Evolutionary conservation across 1,284 basidiomycete species (phyloP), one percentile per base, ranked within the genome.

Genomic region (Calocybe gambosa): DNA sequence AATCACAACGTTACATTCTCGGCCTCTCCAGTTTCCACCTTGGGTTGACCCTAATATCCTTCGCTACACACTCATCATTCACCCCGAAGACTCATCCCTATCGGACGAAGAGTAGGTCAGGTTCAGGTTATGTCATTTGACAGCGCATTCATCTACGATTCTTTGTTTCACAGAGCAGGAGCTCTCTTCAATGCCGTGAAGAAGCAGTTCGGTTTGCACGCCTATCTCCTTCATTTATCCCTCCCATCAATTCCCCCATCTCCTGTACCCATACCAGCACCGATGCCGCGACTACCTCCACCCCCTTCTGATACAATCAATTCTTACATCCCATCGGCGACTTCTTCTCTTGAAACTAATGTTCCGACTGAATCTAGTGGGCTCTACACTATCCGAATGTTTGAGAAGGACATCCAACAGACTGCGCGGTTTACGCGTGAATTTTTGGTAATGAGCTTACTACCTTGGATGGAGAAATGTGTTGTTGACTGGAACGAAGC

Each of bases 381-480:
- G 16, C 54, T 70, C n/a, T 74, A 75, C 53, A 72, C 72, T 2
- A 58, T 85, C 31, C 71, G 70, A 31, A 67, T 96, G 61, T 74
- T 74, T 5, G 81, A 89, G 49, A 74, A 75, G 39, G 94, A 98
- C 63, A 87, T 93, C 8, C 79, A 87, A 50, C 78, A 83, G 50
- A 80, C 89, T 19, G 84, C 84, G 0, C 78, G 81, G 36, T 93
- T 98, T 55, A 78, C 93, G 5, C 79, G 94, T 37, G 95, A 98
- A 62, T 86, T 98, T 55, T 78, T 93, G 1, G 84, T 87, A 3
- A 92, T 93, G 79, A 93, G 88, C 57, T 69, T 99, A 28, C 68
- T 98, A 2, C 95, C 95, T 0, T 97, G 89, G 85, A 93, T 99
- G 90, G 95, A 99, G 68, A 88, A 88, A 55, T 86, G 84, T 58